Evolutionary conservation across 352 stramenopile species (phyloP), one percentile per base, ranked within the genome.

Genomic region (Pythium dissotocum): DNA sequence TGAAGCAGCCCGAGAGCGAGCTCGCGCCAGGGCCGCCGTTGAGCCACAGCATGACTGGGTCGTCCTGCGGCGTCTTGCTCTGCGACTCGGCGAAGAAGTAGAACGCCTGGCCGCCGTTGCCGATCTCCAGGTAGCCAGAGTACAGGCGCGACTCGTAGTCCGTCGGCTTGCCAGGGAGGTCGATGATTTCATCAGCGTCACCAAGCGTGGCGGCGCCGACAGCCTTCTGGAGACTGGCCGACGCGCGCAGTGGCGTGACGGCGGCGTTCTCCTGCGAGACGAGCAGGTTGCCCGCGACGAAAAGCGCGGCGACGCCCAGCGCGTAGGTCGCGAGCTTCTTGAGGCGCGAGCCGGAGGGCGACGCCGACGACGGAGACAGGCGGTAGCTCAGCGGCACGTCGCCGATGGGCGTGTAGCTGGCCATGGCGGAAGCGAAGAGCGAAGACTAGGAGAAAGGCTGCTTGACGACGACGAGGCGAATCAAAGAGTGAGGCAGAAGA

Each of bases 51-150:
- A 89, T 44, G 57, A 93, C 77, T 0, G 84, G 81, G 69, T 89
- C 82, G 2, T 53, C 55, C 48, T 76, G 61, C 0, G 73, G 51
- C 8, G 63, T 76, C 4, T 60, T 16, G 56, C 73, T 88, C 69
- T 91, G 83, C 10, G 80, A 88, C 61, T 89, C 80, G 30, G 83
- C 83, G 38, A 88, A 65, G 61, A 87, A 91, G 72, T 91, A 91
- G 63, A 89, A 89, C n/a, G 69, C 80, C 44, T 87, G 61, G 13
- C 83, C 81, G 30, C 80, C 80, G 55, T 89, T 89, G 24, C 48
- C 51, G 13, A 88, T 67, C 4, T 75, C 60, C 53, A 91, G 58
- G 53, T 89, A 91, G 13, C 83, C 83, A 2, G 80, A 89, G 65
- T 83, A 89, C 35, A 89, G 73, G 8, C 77, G 73, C 14, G 72